Evolutionary conservation across 1,139 yeast genomes (phyloP), one percentile per base, ranked within the genome.

Genomic region (Yamadazyma friedrichii): DNA sequence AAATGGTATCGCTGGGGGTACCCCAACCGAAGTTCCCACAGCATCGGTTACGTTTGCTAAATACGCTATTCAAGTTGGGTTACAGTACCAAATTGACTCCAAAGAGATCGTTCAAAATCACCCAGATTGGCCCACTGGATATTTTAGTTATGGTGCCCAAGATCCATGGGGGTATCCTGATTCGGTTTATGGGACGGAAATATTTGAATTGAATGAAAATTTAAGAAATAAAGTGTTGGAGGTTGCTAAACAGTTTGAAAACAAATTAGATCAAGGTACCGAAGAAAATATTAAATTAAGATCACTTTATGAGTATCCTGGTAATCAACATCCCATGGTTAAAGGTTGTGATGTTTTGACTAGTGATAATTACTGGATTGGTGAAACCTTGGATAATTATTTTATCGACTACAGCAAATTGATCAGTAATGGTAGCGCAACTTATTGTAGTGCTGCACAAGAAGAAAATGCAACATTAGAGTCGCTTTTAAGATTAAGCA

Each of bases 1-100:
- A 48, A 82, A 83, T 30, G 88, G 88, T 53, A 82, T 81, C 54
- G 86, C 81, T 17, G 87, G 86, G 45, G 80, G 82, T 46, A 77
- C 76, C 46, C 87, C 87, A 15, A 47, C 59, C 17, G 54, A 60
- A 44, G 67, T 71, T 29, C 67, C 76, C 28, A 46, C 68, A 44
- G 87, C 85, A 30, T 73, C 82, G 20, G 86, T 76, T 33, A 75
- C 84, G 1, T 80, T 79, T 54, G 76, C 85, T 35, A 76, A 74
- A 51, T 81, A 67, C 55, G 83, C 86, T 10, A 76, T 82, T 35
- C 85, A 80, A 54, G 84, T 76, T 39, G 84, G 74, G 16, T 67
- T 80, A 44, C 82, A 77, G 56, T 79, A 79, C 58, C 80, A 80
- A 58, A 70, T 80, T 31, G 72, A 62, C 43, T 63, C 65, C 50